Percentiles rank a stretch among this genome's conserved stretches.
phyloP scores from a whole-genome alignment of 306 rosid genomes.

The Vigna trinervia region DNA sequence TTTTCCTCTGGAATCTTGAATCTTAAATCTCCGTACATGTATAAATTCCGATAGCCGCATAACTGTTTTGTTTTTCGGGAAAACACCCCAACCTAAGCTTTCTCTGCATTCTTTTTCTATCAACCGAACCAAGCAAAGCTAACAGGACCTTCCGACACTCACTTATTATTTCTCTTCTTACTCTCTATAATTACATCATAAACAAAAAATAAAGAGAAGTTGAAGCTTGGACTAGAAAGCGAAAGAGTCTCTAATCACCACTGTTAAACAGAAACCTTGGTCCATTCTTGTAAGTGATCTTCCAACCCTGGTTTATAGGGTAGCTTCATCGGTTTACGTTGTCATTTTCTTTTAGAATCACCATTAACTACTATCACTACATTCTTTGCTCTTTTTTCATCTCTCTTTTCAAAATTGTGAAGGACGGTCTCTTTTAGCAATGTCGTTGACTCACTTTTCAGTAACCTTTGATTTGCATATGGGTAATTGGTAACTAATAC shows the following conservation, averaged over 20 bases:
- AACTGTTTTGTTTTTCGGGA: neutral
- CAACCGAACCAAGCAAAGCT: neutral
- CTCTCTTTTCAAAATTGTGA: conserved; percentile 12
- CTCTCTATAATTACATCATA: conserved; percentile 5
- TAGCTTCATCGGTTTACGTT: conserved; percentile 5
- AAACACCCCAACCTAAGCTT: neutral
- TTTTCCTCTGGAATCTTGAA: neutral
- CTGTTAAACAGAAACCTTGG: neutral
- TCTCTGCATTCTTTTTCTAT: neutral
- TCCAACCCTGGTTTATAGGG: neutral
- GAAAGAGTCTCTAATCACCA: neutral
- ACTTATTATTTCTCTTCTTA: neutral
- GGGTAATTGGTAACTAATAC: neutral
- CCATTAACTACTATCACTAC: neutral
- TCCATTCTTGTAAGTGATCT: conserved; percentile 15
- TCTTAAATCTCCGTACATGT: neutral
- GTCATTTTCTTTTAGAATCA: conserved; percentile 12
- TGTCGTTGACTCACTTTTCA: conserved; percentile 49
- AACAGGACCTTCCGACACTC: neutral
- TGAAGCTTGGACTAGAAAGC: no score
- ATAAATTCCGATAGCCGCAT: conserved; percentile 18
- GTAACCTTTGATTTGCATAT: conserved; percentile 2
- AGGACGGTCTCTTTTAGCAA: conserved; percentile 42
- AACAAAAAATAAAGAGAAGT: neutral
- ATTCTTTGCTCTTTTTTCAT: neutral